A percentile compares a stretch with the other conserved stretches of the same genome.
Evolutionary conservation across 129 eudicot genomes (phyloP).

Genomic region (Calendula officinalis): DNA sequence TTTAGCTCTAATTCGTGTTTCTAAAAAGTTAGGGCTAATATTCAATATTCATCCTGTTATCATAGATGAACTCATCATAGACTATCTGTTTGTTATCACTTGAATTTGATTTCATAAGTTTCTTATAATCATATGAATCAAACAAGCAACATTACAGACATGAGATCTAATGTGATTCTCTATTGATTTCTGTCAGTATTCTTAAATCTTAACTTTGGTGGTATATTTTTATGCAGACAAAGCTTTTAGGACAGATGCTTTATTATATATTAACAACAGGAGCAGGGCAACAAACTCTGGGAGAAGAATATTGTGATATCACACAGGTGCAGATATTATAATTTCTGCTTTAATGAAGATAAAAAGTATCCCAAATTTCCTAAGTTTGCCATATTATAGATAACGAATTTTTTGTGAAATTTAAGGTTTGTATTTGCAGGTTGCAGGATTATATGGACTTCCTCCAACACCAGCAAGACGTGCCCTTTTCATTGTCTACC

Average conservation of each 20-base stretch:
- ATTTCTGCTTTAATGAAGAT: slow-evolving; percentile 16
- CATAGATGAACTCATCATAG: background rate
- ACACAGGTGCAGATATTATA: slow-evolving; percentile 59
- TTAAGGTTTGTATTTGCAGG: slow-evolving; percentile 45
- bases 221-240: slow-evolving; percentile 49
- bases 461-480: slow-evolving; percentile 99
- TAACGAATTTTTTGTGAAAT: background rate
- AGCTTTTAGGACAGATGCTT: slow-evolving; percentile 95
- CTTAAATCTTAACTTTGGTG: slow-evolving; percentile 5
- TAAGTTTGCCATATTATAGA: slow-evolving; percentile 1
- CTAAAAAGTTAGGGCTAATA: slow-evolving; percentile 14
- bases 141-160: background rate
- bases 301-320: slow-evolving; percentile 97
- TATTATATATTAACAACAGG: slow-evolving; percentile 91
- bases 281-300: slow-evolving; percentile 93
- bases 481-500: slow-evolving; percentile 82
- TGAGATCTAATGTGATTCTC: background rate
- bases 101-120: background rate
- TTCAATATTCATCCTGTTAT: background rate
- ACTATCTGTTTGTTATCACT: background rate
- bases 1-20: background rate
- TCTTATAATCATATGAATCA: slow-evolving; percentile 12
- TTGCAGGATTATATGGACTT: slow-evolving; percentile 88
- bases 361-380: background rate
- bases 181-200: background rate